Percentiles rank a stretch among this genome's conserved stretches.
These are phyloP conservation scores for Camelina laxa DNA, from an alignment of 345 rosid species.

Conservation along the genomic window DNA sequence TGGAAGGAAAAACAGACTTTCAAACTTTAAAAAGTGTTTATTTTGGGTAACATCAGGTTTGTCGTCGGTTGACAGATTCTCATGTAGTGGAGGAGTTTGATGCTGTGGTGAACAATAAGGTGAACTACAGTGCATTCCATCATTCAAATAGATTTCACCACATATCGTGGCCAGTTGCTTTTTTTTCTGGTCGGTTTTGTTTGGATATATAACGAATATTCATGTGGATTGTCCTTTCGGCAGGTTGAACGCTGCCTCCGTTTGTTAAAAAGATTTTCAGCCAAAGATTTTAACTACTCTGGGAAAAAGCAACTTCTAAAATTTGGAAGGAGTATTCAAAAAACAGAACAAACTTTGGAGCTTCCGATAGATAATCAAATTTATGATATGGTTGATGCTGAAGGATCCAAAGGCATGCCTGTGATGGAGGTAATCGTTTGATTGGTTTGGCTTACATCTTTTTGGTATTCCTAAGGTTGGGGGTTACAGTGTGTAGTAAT, in stretches of 20 bases:
- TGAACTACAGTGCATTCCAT: slow-evolving; percentile 37
- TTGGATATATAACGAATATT: slow-evolving; percentile 8
- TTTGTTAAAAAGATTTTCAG: slow-evolving; percentile 55
- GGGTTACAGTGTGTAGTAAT: slow-evolving; percentile 18
- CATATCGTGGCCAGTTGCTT: slow-evolving; percentile 5
- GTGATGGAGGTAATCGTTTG: slow-evolving; percentile 65
- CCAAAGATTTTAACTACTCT: slow-evolving; percentile 49
- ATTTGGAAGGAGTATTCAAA: slow-evolving; percentile 70
- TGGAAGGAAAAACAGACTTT: slow-evolving; percentile 20
- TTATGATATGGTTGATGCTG: slow-evolving; percentile 84
- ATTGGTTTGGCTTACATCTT: slow-evolving; percentile 20
- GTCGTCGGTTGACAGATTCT: slow-evolving; percentile 78
- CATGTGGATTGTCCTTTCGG: slow-evolving; percentile 34
- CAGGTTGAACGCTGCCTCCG: slow-evolving; percentile 75
- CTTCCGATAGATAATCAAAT: slow-evolving; percentile 85
- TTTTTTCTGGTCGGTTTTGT: neutral
- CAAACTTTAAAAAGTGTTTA: neutral
- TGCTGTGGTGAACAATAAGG: slow-evolving; percentile 82
- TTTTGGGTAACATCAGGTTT: slow-evolving; percentile 57
- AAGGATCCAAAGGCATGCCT: slow-evolving; percentile 71
- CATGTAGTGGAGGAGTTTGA: slow-evolving; percentile 73
- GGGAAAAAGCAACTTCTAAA: slow-evolving; percentile 54
- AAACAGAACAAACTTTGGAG: slow-evolving; percentile 74
- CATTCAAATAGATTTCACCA: neutral
- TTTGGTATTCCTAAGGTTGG: slow-evolving; percentile 1